Conservation (phyloP, 2,329 filamentous ascomycete species). For the Trichophyton rubrum region DNA sequence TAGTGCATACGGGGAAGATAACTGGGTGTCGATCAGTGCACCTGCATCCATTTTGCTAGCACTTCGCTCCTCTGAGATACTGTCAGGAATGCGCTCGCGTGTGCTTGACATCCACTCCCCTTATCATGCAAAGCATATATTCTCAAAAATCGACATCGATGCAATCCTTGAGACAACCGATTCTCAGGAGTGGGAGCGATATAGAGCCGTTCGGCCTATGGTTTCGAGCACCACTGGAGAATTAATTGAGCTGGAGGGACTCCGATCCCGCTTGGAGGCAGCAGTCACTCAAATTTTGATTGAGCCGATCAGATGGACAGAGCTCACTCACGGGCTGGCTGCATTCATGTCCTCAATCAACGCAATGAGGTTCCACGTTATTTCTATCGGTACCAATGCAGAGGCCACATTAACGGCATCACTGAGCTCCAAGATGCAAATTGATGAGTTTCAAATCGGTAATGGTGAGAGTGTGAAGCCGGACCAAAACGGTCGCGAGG, state of each 20-base stretch:
- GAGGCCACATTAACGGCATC: not conserved
- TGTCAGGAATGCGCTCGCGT: not conserved
- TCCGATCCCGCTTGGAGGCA: not conserved
- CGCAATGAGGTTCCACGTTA: not conserved
- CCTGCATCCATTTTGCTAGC: not conserved
- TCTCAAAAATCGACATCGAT: not conserved
- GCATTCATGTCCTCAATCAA: not conserved
- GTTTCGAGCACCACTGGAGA: not conserved
- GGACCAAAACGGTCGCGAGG: not conserved
- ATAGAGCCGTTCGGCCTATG: not conserved
- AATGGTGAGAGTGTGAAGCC: not conserved
- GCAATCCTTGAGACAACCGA: not conserved
- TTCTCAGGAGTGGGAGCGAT: not conserved
- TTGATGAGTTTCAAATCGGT: not conserved
- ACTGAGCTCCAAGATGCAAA: not conserved
- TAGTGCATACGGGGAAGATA: not conserved
- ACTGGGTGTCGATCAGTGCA: not conserved
- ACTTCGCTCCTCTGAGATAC: not conserved
- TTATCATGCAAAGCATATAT: conserved; percentile 1
- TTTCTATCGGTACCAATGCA: not conserved
- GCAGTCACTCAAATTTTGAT: not conserved
- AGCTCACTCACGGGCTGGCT: not conserved
- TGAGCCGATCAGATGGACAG: not conserved
- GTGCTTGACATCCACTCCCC: not conserved
- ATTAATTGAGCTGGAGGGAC: not conserved